Base-by-base conservation (phyloP, 352 stramenopile species). In the Pythium angustatum region DNA sequence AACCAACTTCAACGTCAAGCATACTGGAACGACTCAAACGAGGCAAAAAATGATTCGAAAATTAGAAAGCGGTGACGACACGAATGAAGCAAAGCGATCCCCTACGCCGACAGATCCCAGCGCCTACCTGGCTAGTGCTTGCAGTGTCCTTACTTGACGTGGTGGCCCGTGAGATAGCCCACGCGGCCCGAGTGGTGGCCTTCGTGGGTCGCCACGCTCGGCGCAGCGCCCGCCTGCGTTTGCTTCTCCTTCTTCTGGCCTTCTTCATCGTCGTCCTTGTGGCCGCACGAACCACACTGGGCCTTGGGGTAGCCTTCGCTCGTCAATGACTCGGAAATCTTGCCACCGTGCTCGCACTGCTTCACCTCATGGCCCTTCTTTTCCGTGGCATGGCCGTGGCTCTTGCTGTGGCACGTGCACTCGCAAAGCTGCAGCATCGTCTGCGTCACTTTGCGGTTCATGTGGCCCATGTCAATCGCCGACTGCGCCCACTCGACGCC, bases 401-500 rank as follows among this genome's bases (percentile, higher is more conserved):
- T 56, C 10, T 7, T 21, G 17, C 17, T 26, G 28, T 71, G 64
- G 52, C 64, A 72, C 14, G 22, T 36, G 52, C 64, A 72, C 19
- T 49, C 51, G 31, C 64, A 72, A 14, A 61, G 19, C 58, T 59
- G 52, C 9, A 63, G 27, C 58, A 63, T 66, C 44, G 63, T 64
- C 28, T 60, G 26, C 28, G 64, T 63, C 2, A 36, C 53, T 33
- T 64, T 58, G 45, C 64, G 64, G 51, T 59, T 72, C 43, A 72
- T 55, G 40, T 67, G 64, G 19, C 38, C 64, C 64, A 72, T 72
- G 44, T 67, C 58, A 38, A 75, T 67, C 27, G 68, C 68, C 52
- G 62, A 68, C 45, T 75, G 68, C 4, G 68, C 68, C 68, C 68
- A 75, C 55, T 75, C 68, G 19, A 71, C 64, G 30, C 68, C 68